Evolutionary conservation across 2,329 filamentous ascomycete species (phyloP).

Genomic region (Colletotrichum sp.): DNA sequence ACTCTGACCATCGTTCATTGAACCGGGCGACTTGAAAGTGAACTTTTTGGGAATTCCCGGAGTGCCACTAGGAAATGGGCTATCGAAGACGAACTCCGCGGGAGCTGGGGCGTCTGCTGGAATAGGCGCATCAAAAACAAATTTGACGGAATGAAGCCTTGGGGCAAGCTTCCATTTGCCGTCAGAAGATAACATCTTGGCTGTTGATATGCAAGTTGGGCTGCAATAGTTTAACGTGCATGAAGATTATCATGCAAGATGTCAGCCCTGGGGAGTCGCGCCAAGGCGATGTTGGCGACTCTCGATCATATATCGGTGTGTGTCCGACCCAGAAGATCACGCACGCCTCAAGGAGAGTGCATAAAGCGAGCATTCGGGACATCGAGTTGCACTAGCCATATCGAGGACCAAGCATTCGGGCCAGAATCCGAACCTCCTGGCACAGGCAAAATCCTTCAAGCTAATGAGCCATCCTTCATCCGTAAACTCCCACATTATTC

Average conservation of each 20-base stretch:
- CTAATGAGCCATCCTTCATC: neutral
- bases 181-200: neutral
- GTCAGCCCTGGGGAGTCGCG: neutral
- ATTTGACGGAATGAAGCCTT: conserved; percentile 12
- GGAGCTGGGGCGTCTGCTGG: neutral
- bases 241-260: neutral
- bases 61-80: neutral
- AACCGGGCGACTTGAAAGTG: neutral
- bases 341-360: neutral
- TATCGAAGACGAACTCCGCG: conserved; percentile 4
- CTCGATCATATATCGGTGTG: neutral
- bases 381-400: neutral
- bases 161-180: neutral
- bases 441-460: neutral
- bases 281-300: neutral
- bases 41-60: neutral
- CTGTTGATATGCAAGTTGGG: neutral
- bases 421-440: neutral
- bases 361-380: neutral
- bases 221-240: neutral
- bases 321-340: neutral
- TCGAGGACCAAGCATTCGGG: neutral
- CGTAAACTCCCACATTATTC: neutral
- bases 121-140: neutral
- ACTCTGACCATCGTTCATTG: neutral